Percentiles rank a stretch among this genome's conserved stretches.
Conservation (phyloP, 192 early-diverging fungal species). For the Coemansia sp. region DNA sequence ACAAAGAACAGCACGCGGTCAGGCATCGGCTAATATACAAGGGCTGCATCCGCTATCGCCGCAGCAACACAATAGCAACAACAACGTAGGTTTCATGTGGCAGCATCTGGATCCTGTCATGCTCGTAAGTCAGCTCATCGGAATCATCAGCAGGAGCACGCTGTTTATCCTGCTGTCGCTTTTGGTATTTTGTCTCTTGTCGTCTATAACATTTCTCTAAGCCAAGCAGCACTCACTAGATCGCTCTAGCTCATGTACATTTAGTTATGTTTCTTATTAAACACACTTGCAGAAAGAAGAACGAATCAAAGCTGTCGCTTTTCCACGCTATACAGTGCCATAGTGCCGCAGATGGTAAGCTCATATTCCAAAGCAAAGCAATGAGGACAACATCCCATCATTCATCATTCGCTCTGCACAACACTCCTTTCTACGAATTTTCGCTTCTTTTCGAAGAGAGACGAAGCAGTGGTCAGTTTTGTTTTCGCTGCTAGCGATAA, state of each 20-base stretch:
- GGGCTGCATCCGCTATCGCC: background rate
- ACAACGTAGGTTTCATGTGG: background rate
- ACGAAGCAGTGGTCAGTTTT: too few species aligned
- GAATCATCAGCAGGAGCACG: slow-evolving; percentile 15
- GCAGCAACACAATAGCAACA: background rate
- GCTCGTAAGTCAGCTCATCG: slow-evolving; percentile 10
- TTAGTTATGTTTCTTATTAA: background rate
- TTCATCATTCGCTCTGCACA: too few species aligned
- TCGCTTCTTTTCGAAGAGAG: too few species aligned
- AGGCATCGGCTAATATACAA: background rate
- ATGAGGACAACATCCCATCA: too few species aligned
- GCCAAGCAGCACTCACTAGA: background rate
- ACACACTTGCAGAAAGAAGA: background rate
- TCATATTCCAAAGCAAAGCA: background rate
- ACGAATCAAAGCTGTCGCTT: too few species aligned
- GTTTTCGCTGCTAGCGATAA: too few species aligned
- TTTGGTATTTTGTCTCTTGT: slow-evolving; percentile 17
- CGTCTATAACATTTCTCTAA: slow-evolving; percentile 15
- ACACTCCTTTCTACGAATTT: too few species aligned
- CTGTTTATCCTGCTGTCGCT: slow-evolving; percentile 20
- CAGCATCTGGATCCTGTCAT: slow-evolving; percentile 12
- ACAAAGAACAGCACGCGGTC: background rate
- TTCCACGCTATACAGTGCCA: too few species aligned
- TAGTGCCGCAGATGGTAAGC: background rate
- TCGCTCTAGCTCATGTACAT: too few species aligned